Evolutionary conservation across 441 rosid genomes (phyloP), one percentile per base, ranked within the genome.

Genomic region (Bocquillonia castaneifolia): DNA sequence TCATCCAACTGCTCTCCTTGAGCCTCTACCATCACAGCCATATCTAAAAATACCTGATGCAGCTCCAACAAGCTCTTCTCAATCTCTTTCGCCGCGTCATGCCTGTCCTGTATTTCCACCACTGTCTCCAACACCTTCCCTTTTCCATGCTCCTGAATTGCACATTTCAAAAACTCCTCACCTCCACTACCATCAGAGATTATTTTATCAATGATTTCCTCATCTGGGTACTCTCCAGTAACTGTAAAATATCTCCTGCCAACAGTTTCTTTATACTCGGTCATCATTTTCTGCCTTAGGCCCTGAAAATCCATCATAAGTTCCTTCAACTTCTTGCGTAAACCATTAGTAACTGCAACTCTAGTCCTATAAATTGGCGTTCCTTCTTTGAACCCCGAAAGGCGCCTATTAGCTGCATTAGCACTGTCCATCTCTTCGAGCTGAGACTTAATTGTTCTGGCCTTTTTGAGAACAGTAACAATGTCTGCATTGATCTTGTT

Each of bases 1-100:
- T 93, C 95, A 72, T 93, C 96, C 86, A 93, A 81, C 78, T 93
- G 88, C 79, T 93, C 97, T 3, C 95, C 99, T 63, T 91, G 99
- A 0, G 92, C 64, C 76, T 91, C 97, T 50, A 93, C 96, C 96
- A 93, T 91, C 57, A 93, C 96, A 0, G 91, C 91, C 98, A 93
- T 93, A 73, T 93, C 98, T 20, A 90, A 17, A 71, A 93, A 93
- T 78, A 89, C 86, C 44, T 89, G 97, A 63, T 90, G 98, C 78
- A 93, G 87, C 84, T 90, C 97, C 71, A 90, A 66, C 67, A 93
- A 62, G 72, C 94, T 93, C 85, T 81, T 93, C 87, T 93, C 97
- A 28, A 90, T 85, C 90, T 88, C 97, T 71, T 88, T 90, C 0
- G 94, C 97, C 0, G 97, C 84, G 1, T 87, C 94, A 15, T 86